Base-by-base conservation (phyloP, 2,329 filamentous ascomycete genomes). In the Endoconidiophora laricicola region DNA sequence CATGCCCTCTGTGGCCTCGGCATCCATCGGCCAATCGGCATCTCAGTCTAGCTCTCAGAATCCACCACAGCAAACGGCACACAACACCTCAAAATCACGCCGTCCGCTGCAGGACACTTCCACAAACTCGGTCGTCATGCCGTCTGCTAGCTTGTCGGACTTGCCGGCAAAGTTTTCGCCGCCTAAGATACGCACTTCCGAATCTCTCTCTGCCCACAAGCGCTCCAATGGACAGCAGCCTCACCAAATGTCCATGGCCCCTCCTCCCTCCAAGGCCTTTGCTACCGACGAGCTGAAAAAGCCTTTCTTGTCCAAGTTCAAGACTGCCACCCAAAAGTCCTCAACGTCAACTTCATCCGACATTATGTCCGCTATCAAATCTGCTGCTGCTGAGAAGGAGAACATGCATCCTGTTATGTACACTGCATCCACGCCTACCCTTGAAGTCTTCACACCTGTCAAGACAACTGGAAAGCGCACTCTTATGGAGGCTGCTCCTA, bases 401-500 rank as follows among this genome's bases (percentile, higher is more conserved):
- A 79, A 78, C 55, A 60, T 70, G 23, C 70, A 72, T 42, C 71
- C 71, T 2, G 63, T 69, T 16, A 60, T 73, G 49, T 76, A 69
- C 55, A 68, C 72, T 2, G 68, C 69, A 10, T 68, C 68, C 14
- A 58, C 67, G 1, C 59, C 69, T 3, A 66, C 70, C 22, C 60
- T 75, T 38, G 73, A 77, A 47, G 71, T 69, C 55, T 74, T 73
- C 44, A 43, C 51, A 2, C 40, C 39, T n/a, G 36, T 48, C 26
- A 49, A 50, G 52, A 36, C 33, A n/a, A 47, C 40, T n/a, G 46
- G 47, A 1, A 53, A 53, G 61, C 78, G 84, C 57, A 68, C 72
- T 6, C 67, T 88, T 41, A 73, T 83, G 63, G 86, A 94, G 48
- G 76, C 83, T 3, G 78, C 81, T 3, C 78, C 81, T 1, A 77